Evolutionary conservation across 345 rosid genomes (phyloP), one percentile per base, ranked within the genome.

Genomic region (Nasturtium officinale): DNA sequence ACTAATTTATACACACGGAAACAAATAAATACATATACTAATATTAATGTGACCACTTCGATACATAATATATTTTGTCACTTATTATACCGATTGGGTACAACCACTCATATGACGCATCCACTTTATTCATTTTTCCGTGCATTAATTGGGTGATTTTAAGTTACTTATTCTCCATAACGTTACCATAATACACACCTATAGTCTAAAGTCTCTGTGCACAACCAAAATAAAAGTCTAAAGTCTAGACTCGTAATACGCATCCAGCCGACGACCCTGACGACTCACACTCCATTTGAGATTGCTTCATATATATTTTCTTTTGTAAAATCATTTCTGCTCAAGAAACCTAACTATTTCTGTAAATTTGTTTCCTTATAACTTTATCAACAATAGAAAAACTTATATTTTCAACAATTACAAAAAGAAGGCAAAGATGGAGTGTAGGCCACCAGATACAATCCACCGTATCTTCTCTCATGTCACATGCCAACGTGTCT

Each of bases 401-500:
- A n/a, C 20, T 43, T 43, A 43, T 9, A 43, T 43, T 43, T 43
- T 43, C 9, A n/a, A 43, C 47, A 43, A 43, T 15, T 43, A n/a
- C 20, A 0, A 40, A 17, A n/a, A 48, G 8, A 50, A 28, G n/a
- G 17, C n/a, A 50, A 50, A 60, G 52, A 51, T 48, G 61, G 38
- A 59, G 48, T 48, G 61, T 29, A 59, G 48, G 67, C 56, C 68
- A 53, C 51, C 63, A 53, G 69, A 75, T 68, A 45, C 64, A 63
- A 69, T 76, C 70, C 58, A 69, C 65, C 69, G 73, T 69, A 76
- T 76, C 65, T 69, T 61, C 65, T 45, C 43, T 45, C 42, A 53
- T 60, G 64, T 62, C 70, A 76, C 75, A 76, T 76, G 59, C 65
- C 65, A 55, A 76, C 74, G 74, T 52, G 69, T 75, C 74, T 52